Evolutionary conservation across 2,329 filamentous ascomycete species (phyloP).

Genomic region (Clarireedia homoeocarpa): DNA sequence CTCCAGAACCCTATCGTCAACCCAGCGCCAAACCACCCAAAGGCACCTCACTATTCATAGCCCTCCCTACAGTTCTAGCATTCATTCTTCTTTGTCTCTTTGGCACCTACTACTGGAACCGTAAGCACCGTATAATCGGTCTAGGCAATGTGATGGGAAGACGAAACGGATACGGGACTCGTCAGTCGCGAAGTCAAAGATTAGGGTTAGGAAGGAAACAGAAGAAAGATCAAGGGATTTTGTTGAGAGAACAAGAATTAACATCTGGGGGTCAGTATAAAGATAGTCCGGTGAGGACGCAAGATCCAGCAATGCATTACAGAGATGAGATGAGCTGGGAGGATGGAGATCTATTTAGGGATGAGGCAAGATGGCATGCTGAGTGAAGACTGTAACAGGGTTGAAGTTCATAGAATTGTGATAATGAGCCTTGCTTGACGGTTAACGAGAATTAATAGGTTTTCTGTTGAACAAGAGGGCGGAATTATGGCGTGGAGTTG

Average conservation of each 20-base stretch:
- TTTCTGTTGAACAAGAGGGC: too few relatives aligned
- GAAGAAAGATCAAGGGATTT: conserved; percentile 17
- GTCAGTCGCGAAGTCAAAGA: conserved; percentile 24
- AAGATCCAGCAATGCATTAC: conserved; percentile 5
- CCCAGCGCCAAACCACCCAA: conserved; percentile 14
- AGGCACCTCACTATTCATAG: conserved; percentile 25
- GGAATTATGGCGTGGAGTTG: too few relatives aligned
- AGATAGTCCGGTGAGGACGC: conserved; percentile 14
- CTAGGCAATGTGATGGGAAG: conserved; percentile 28
- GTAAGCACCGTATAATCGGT: conserved; percentile 23
- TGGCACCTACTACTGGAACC: conserved; percentile 22
- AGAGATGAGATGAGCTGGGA: conserved; percentile 5
- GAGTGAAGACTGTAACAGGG: not conserved
- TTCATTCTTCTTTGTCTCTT: conserved; percentile 21
- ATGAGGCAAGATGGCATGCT: not conserved
- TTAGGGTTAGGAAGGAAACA: conserved; percentile 18
- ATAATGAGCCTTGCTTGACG: too few relatives aligned
- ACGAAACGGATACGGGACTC: conserved; percentile 23
- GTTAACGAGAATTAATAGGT: too few relatives aligned
- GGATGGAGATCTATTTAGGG: not conserved
- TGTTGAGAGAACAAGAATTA: conserved; percentile 21
- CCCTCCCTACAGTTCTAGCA: conserved; percentile 23
- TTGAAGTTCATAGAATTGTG: too few relatives aligned
- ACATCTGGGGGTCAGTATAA: conserved; percentile 14
- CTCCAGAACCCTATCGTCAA: conserved; percentile 17